These are phyloP conservation scores for Fusarium keratoplasticum DNA, from an alignment of 2,329 filamentous ascomycete species.

Conservation along the genomic window DNA sequence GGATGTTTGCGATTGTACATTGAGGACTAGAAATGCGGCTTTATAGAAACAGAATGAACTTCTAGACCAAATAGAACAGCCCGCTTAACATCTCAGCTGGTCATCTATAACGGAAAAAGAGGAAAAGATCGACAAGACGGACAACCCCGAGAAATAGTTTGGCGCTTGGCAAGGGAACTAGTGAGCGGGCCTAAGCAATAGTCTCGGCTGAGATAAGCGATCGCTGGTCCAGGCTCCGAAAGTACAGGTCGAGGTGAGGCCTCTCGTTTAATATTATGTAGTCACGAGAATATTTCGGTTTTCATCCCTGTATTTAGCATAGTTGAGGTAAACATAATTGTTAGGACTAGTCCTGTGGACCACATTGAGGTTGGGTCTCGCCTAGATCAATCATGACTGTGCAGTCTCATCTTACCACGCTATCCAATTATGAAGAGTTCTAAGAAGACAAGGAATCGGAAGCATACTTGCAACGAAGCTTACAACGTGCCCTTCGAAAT, in stretches of 20 bases:
- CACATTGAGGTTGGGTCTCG: background rate
- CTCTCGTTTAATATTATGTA: background rate
- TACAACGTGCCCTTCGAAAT: too few relatives aligned
- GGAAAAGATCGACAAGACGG: background rate
- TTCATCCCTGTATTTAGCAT: background rate
- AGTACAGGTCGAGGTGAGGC: background rate
- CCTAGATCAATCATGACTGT: background rate
- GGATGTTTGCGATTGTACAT: background rate
- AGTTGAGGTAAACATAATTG: background rate
- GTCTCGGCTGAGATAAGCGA: background rate
- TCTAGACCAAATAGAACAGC: background rate
- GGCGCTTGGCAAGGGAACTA: background rate
- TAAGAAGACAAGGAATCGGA: background rate
- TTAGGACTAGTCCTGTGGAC: background rate
- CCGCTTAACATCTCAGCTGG: background rate
- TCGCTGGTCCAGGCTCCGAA: background rate
- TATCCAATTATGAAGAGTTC: background rate
- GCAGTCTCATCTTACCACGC: background rate
- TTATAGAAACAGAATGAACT: background rate
- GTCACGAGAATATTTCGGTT: background rate
- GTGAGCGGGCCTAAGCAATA: slow-evolving; percentile 11
- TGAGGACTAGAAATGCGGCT: background rate
- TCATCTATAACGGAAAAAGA: background rate
- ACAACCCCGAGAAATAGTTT: background rate
- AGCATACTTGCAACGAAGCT: too few relatives aligned